A percentile compares a stretch with the other conserved stretches of the same genome.
Evolutionary conservation across 805 yeast genomes (phyloP).

Genomic region (Blastobotrys parvus): DNA sequence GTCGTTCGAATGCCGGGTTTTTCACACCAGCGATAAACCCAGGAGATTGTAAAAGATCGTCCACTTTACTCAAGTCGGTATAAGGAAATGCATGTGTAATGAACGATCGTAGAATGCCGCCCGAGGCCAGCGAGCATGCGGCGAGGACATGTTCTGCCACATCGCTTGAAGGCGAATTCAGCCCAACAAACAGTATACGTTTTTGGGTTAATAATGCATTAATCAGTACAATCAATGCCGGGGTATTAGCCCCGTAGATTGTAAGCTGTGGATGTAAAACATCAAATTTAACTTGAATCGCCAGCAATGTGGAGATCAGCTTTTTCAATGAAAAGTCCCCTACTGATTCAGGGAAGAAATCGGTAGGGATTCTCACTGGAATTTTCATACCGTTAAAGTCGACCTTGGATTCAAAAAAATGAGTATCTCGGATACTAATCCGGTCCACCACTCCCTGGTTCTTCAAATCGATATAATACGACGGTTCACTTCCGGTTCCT

Average conservation of each 20-base stretch:
- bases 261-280: conserved; percentile 40
- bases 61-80: conserved; percentile 47
- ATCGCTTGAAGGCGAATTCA: conserved; percentile 41
- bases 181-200: conserved; percentile 40
- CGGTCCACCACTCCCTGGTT: conserved; percentile 17
- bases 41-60: conserved; percentile 38
- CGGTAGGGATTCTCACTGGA: conserved; percentile 27
- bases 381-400: conserved; percentile 22
- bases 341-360: conserved; percentile 22
- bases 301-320: conserved; percentile 22
- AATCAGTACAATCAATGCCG: conserved; percentile 43
- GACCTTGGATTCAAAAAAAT: conserved; percentile 24
- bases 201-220: conserved; percentile 48
- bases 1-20: conserved; percentile 49
- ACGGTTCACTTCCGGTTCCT: conserved; percentile 8
- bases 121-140: conserved; percentile 42
- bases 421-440: conserved; percentile 21
- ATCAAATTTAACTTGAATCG: conserved; percentile 18
- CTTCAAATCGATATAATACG: conserved; percentile 20
- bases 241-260: conserved; percentile 46
- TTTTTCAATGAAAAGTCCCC: conserved; percentile 26
- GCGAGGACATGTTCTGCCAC: conserved; percentile 45
- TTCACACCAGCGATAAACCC: conserved; percentile 54
- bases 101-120: conserved; percentile 45
- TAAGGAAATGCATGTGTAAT: conserved; percentile 46